Evolutionary conservation across 2,329 filamentous ascomycete species (phyloP).

Genomic region (Fusarium graminum): DNA sequence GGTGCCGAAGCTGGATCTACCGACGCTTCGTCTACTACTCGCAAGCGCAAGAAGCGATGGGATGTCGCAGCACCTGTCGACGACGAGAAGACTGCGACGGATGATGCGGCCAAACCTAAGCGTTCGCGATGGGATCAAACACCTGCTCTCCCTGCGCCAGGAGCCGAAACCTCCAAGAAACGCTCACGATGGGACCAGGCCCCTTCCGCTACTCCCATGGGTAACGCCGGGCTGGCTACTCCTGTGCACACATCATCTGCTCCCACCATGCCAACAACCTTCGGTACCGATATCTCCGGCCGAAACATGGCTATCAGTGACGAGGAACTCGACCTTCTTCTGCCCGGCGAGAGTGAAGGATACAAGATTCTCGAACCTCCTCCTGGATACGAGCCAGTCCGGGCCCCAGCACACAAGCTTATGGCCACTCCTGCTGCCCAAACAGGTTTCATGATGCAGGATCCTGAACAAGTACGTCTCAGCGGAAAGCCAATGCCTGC

Average conservation of each 20-base stretch:
- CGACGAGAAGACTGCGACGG: constrained; percentile 63
- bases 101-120: constrained; percentile 73
- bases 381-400: constrained; percentile 88
- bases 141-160: constrained; percentile 68
- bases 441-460: constrained; percentile 96
- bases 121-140: constrained; percentile 91
- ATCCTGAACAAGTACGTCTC: constrained; percentile 84
- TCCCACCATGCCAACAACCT: constrained; percentile 67
- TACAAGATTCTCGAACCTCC: constrained; percentile 94
- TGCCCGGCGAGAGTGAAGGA: constrained; percentile 88
- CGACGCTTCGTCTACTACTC: constrained; percentile 70
- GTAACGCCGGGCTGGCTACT: constrained; percentile 79
- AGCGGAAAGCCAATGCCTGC: constrained; percentile 93
- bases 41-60: constrained; percentile 96
- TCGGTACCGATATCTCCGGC: constrained; percentile 83
- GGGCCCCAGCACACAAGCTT: constrained; percentile 80
- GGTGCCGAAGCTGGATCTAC: constrained; percentile 78
- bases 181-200: constrained; percentile 94
- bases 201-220: constrained; percentile 81
- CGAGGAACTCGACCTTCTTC: constrained; percentile 91
- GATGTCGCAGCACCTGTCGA: constrained; percentile 74
- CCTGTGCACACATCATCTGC: constrained; percentile 80
- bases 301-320: constrained; percentile 89
- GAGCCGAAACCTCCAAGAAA: constrained; percentile 74
- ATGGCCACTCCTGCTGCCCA: constrained; percentile 80